Evolutionary conservation across 2,329 filamentous ascomycete species (phyloP).

Genomic region (Alternaria atra): DNA sequence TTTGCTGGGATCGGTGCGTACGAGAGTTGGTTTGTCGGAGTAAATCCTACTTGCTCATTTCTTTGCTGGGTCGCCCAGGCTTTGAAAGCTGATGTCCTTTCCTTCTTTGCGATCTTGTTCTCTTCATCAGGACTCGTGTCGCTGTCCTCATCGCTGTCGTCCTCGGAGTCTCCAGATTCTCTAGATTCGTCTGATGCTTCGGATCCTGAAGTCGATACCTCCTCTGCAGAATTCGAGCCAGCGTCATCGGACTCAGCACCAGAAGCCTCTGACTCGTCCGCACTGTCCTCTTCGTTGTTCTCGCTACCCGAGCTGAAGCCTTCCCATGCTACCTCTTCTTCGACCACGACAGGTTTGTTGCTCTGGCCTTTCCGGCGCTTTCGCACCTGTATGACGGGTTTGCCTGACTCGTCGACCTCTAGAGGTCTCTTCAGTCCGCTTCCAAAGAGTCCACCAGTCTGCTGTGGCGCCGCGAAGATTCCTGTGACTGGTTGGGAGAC

Average conservation of each 20-base stretch:
- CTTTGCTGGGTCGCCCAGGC: conserved; percentile 88
- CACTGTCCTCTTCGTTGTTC: conserved; percentile 33
- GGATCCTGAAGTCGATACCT: conserved; percentile 28
- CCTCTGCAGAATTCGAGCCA: conserved; percentile 10
- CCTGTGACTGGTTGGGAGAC: conserved; percentile 4
- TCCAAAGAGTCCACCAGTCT: conserved; percentile 60
- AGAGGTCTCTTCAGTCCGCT: conserved; percentile 88
- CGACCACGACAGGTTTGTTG: conserved; percentile 42
- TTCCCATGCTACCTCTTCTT: conserved; percentile 66
- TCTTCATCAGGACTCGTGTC: conserved; percentile 47
- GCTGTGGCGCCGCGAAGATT: conserved; percentile 4
- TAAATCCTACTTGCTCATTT: conserved; percentile 81
- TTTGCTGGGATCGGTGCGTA: conserved; percentile 63
- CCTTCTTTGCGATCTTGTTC: conserved; percentile 52
- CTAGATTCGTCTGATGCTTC: conserved; percentile 16
- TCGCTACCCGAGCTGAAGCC: conserved; percentile 66
- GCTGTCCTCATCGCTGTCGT: conserved; percentile 46
- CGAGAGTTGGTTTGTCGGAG: conserved; percentile 56
- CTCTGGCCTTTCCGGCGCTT: conserved; percentile 70
- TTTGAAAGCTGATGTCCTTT: conserved; percentile 79
- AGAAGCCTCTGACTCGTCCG: conserved; percentile 21
- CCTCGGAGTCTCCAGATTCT: conserved; percentile 44
- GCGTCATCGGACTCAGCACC: conserved; percentile 20
- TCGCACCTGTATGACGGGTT: conserved; percentile 82
- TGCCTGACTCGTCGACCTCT: conserved; percentile 79